Evolutionary conservation across 2,329 filamentous ascomycete species (phyloP), one percentile per base, ranked within the genome.

Genomic region (Botrytis cinerea): DNA sequence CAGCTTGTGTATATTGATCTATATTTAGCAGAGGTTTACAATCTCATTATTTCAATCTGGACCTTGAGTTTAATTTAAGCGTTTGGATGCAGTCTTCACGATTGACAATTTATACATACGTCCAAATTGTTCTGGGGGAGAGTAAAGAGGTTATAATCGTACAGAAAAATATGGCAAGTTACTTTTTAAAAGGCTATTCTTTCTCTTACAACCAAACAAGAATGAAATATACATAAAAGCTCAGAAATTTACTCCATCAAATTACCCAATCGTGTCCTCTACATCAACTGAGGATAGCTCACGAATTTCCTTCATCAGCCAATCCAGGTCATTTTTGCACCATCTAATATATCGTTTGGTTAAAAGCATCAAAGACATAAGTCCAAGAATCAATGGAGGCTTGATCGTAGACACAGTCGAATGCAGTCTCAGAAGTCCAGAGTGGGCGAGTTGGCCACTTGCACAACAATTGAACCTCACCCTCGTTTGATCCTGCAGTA

Each of bases 261-360:
- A 38, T 38, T 38, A 8, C 38, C 38, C 7, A 38, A 9, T 38
- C 38, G 7, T 9, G 7, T 9, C 7, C 1, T 38, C 38, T 8
- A 38, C 7, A 38, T 9, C 38, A 38, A 7, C 7, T 38, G 38
- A 7, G 35, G 6, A 38, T 38, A 38, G 1, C 22, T n/a, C 1
- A n/a, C 0, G 6, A 14, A 4, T 51, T 12, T 1, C 10, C 25
- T 51, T 25, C 25, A n/a, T 51, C 25, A 2, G 22, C 4, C 1
- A 2, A 51, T 51, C n/a, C 0, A n/a, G n/a, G 25, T n/a, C 5
- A 10, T n/a, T 51, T 2, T 7, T 1, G n/a, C 1, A 51, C 4
- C 12, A 4, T 51, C 25, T 51, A 51, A n/a, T 51, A 51, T 0
- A 51, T 7, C 16, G 48, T 14, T 51, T 51, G 48, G 48, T 51